Conservation (phyloP, 306 rosid genomes). For the Vigna angularis region DNA sequence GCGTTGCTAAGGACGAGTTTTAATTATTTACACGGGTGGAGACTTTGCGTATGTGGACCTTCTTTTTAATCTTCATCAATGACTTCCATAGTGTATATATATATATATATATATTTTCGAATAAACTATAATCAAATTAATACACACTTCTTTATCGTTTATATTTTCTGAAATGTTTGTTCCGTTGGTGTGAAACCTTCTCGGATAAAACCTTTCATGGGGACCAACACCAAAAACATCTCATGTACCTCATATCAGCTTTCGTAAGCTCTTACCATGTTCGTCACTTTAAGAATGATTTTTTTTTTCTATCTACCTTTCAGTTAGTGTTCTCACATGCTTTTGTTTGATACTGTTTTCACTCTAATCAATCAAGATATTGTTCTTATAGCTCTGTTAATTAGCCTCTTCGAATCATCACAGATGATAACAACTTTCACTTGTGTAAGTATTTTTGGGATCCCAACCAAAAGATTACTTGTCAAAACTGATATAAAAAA, state of each 20-base stretch:
- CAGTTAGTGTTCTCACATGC: no score
- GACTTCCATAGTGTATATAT: not conserved
- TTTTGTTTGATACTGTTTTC: no score
- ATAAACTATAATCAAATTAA: not conserved
- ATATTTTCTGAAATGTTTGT: not conserved
- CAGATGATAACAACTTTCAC: no score
- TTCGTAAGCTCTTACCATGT: not conserved
- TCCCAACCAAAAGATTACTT: no score
- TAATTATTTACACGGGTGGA: constrained; percentile 32
- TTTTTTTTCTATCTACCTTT: not conserved
- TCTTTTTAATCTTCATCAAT: not conserved
- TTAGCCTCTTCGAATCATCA: no score
- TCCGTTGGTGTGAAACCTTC: not conserved
- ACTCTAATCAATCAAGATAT: no score
- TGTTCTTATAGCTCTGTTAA: no score
- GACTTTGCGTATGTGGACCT: constrained; percentile 36
- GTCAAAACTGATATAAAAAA: no score
- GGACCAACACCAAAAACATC: not conserved
- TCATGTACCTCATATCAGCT: not conserved
- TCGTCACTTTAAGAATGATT: not conserved
- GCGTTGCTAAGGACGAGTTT: constrained; percentile 41
- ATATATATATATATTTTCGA: no score
- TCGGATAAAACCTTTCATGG: not conserved
- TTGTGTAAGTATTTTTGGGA: no score
- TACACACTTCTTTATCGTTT: not conserved